These are phyloP conservation scores for Arctium minus DNA, from an alignment of 129 eudicot species.

Conservation along the genomic window DNA sequence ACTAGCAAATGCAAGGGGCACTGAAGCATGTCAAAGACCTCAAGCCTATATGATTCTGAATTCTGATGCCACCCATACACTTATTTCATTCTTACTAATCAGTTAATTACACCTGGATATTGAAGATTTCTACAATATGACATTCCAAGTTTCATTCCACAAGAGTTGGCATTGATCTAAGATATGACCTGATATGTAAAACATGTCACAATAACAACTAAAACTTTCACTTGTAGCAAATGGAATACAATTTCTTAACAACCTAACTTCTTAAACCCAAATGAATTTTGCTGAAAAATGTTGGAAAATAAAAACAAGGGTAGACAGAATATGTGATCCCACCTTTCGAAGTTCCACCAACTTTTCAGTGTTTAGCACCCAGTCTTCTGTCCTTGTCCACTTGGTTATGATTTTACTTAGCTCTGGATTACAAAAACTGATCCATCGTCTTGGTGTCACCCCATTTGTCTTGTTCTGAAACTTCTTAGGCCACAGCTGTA, in stretches of 20 bases:
- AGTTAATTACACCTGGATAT: not conserved
- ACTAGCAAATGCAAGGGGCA: too few relatives aligned
- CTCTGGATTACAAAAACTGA: conserved; percentile 83
- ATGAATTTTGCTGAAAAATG: not conserved
- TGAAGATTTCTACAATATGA: not conserved
- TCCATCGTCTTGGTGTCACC: conserved; percentile 95
- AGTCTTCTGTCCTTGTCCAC: conserved; percentile 85
- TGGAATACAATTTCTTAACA: not conserved
- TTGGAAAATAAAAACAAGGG: not conserved
- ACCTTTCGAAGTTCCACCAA: conserved; percentile 71
- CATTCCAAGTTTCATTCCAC: not conserved
- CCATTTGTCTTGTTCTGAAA: conserved; percentile 96
- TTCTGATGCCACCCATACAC: not conserved
- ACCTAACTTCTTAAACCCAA: not conserved
- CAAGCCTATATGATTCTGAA: not conserved
- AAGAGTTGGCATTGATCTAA: not conserved
- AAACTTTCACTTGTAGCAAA: not conserved
- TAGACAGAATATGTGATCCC: not conserved
- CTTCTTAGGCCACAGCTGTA: conserved; percentile 87
- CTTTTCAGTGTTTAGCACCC: conserved; percentile 79
- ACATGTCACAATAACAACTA: not conserved
- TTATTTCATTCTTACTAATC: not conserved
- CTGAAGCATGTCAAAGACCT: too few relatives aligned
- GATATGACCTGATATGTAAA: not conserved
- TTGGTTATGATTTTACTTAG: conserved; percentile 76